Evolutionary conservation across 148 eudicot genomes (phyloP).

Genomic region (Camellia sinensis): DNA sequence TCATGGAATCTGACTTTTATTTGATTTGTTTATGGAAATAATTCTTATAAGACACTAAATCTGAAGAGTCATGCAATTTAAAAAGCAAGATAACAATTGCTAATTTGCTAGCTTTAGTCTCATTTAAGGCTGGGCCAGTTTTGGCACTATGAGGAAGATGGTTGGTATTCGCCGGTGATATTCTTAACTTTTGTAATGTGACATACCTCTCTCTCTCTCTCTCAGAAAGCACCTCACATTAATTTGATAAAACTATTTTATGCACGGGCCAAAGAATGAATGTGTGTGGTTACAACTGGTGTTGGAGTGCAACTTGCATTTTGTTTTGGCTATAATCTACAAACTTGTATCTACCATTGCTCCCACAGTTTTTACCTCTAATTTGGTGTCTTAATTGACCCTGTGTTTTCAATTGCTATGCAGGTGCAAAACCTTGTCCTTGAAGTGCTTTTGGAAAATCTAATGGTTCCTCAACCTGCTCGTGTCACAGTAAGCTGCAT

Average conservation of each 20-base stretch:
- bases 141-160: background rate
- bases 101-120: background rate
- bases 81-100: background rate
- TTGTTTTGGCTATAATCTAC: background rate
- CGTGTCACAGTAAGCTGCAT: constrained; percentile 65
- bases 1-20: background rate
- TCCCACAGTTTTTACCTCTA: background rate
- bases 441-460: constrained; percentile 85
- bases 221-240: background rate
- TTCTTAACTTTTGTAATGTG: background rate
- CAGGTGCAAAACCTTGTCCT: constrained; percentile 82
- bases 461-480: constrained; percentile 53
- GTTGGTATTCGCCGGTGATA: background rate
- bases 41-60: background rate
- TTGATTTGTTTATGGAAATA: background rate
- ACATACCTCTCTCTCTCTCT: background rate
- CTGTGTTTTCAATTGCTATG: constrained; percentile 16
- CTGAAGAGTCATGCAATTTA: background rate
- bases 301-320: background rate
- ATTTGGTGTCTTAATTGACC: constrained; percentile 6
- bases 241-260: background rate
- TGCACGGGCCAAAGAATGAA: background rate
- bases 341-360: background rate
- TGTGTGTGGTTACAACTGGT: background rate
- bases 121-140: background rate